These are phyloP conservation scores for Rubia tinctorum DNA, from an alignment of 305 asterid species.

Conservation along the genomic window DNA sequence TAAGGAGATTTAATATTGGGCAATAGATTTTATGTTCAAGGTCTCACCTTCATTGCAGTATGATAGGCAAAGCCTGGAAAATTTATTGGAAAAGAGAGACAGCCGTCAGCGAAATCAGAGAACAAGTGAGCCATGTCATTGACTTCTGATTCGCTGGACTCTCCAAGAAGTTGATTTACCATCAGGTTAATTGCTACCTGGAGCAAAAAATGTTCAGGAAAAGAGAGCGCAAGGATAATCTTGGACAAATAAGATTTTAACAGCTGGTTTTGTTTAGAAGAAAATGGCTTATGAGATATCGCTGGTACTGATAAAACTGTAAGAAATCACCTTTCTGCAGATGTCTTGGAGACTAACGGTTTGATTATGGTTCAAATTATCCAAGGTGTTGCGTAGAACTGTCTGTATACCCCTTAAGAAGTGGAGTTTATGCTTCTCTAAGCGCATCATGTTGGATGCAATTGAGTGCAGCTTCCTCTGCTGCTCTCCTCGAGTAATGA, in stretches of 20 bases:
- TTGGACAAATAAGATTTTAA: background rate
- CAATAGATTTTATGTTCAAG: background rate
- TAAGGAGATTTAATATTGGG: background rate
- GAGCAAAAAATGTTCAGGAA: background rate
- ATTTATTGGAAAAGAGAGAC: slow-evolving; percentile 82
- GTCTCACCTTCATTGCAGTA: slow-evolving; percentile 85
- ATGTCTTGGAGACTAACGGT: slow-evolving; percentile 69
- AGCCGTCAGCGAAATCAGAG: slow-evolving; percentile 91
- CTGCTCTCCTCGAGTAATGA: slow-evolving; percentile 75
- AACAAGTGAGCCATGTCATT: slow-evolving; percentile 66
- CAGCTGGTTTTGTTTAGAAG: background rate
- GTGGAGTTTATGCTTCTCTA: slow-evolving; percentile 67
- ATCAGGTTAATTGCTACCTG: slow-evolving; percentile 86
- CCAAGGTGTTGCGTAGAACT: slow-evolving; percentile 40
- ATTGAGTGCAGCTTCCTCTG: slow-evolving; percentile 79
- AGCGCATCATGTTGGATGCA: slow-evolving; percentile 88
- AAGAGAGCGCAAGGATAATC: background rate
- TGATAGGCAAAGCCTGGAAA: slow-evolving; percentile 83
- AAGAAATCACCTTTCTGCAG: slow-evolving; percentile 63
- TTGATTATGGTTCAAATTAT: slow-evolving; percentile 43
- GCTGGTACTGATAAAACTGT: background rate
- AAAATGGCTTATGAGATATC: background rate
- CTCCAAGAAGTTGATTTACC: slow-evolving; percentile 91
- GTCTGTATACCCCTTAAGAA: slow-evolving; percentile 69
- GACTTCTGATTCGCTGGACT: slow-evolving; percentile 73